Evolutionary conservation across 495 filamentous ascomycete genomes (phyloP).

Genomic region (Neurospora sp.): DNA sequence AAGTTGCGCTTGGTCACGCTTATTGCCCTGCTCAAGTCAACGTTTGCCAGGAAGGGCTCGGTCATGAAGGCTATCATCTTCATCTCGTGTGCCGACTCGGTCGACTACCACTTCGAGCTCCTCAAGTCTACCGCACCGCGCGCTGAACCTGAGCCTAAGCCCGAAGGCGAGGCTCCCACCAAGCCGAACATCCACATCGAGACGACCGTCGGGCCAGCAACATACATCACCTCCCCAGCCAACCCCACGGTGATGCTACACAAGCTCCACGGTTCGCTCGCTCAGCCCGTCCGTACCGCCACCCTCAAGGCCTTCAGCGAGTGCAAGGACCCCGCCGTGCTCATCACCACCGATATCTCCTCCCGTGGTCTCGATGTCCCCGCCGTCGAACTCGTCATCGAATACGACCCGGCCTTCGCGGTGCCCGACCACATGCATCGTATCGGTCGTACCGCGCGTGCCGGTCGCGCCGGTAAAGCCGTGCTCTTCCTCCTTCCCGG

Average conservation of each 20-base stretch:
- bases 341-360: conserved; percentile 91
- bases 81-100: conserved; percentile 91
- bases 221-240: conserved; percentile 40
- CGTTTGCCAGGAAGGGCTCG: conserved; percentile 76
- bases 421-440: conserved; percentile 87
- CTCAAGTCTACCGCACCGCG: conserved; percentile 44
- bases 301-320: conserved; percentile 69
- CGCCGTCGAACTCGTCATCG: conserved; percentile 85
- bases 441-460: conserved; percentile 87
- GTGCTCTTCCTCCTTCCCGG: conserved; percentile 84
- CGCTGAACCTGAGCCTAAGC: conserved; percentile 11
- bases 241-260: conserved; percentile 56
- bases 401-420: conserved; percentile 90
- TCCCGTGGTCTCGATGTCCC: conserved; percentile 90
- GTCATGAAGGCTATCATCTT: conserved; percentile 95
- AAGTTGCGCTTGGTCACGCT: conserved; percentile 86
- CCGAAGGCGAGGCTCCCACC: conserved; percentile 14
- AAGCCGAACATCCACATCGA: conserved; percentile 23
- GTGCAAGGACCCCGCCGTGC: conserved; percentile 56
- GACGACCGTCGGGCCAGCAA: conserved; percentile 32
- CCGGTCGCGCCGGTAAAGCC: conserved; percentile 80
- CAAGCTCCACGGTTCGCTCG: conserved; percentile 87
- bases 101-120: conserved; percentile 93
- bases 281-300: conserved; percentile 73
- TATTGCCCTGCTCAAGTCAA: conserved; percentile 67